These are phyloP conservation scores for Kuraishia capsulata DNA, from an alignment of 805 yeast species.

Conservation along the genomic window DNA sequence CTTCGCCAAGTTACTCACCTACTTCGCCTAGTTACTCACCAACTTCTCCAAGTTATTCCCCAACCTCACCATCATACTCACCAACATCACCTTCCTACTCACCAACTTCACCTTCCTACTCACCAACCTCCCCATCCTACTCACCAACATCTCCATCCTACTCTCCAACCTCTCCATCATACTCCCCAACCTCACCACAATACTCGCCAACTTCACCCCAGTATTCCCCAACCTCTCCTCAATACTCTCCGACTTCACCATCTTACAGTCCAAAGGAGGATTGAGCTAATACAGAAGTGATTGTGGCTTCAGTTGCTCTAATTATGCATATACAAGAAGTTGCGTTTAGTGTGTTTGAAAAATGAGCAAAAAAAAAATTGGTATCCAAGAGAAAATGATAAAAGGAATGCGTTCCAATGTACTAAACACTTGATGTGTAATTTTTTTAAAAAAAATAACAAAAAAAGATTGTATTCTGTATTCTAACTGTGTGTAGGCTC, in stretches of 20 bases:
- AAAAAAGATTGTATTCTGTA: neutral
- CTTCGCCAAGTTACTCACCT: slow-evolving; percentile 40
- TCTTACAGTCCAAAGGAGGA: slow-evolving; percentile 41
- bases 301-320: too few relatives aligned
- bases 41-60: slow-evolving; percentile 62
- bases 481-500: neutral
- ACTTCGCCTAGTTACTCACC: slow-evolving; percentile 46
- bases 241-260: slow-evolving; percentile 62
- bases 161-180: slow-evolving; percentile 57
- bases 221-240: slow-evolving; percentile 69
- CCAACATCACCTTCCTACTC: slow-evolving; percentile 55
- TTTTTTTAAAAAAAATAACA: neutral
- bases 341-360: too few relatives aligned
- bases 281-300: neutral
- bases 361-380: too few relatives aligned
- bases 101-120: slow-evolving; percentile 65
- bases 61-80: slow-evolving; percentile 67
- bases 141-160: slow-evolving; percentile 75
- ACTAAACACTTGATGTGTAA: neutral
- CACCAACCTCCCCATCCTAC: slow-evolving; percentile 67
- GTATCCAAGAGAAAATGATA: neutral
- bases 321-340: too few relatives aligned
- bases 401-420: neutral
- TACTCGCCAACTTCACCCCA: slow-evolving; percentile 77
- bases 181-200: slow-evolving; percentile 59